These are phyloP conservation scores for Naganishia friedmannii DNA, from an alignment of 768 basidiomycete species.

Conservation along the genomic window DNA sequence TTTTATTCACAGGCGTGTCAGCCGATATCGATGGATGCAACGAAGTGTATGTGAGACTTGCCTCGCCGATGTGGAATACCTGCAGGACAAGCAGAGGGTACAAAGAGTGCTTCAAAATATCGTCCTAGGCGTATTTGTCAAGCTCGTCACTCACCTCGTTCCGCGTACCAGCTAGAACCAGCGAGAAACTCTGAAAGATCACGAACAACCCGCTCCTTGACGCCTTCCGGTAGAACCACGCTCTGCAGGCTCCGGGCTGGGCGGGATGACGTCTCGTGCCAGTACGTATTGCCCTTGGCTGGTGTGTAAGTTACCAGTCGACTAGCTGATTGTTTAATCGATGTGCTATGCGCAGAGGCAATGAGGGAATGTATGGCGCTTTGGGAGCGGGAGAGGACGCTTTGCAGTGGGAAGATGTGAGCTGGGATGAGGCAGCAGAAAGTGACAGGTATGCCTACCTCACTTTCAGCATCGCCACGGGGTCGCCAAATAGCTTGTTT, in stretches of 20 bases:
- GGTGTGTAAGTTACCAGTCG: conserved; percentile 25
- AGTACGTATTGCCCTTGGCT: conserved; percentile 1
- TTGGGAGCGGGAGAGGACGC: conserved; percentile 27
- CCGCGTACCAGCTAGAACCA: conserved; percentile 45
- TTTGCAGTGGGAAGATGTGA: not conserved
- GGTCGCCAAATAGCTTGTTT: conserved; percentile 25
- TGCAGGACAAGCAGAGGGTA: not conserved
- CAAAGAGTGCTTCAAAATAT: not conserved
- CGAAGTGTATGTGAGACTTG: not conserved
- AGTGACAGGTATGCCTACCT: not conserved
- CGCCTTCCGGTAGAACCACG: conserved; percentile 39
- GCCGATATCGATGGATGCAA: not conserved
- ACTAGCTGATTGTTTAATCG: conserved; percentile 14
- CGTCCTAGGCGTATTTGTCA: not conserved
- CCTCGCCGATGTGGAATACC: conserved; percentile 49
- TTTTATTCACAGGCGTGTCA: not conserved
- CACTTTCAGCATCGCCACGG: conserved; percentile 16
- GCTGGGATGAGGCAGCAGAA: not conserved
- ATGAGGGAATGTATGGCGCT: conserved; percentile 29
- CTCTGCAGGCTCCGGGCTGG: conserved; percentile 41
- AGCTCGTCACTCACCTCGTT: conserved; percentile 42
- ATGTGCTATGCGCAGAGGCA: conserved; percentile 9
- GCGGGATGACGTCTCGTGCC: conserved; percentile 32
- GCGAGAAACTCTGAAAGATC: conserved; percentile 44
- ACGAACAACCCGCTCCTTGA: conserved; percentile 41